These are phyloP conservation scores for Neopestalotiopsis sp. DNA, from an alignment of 2,329 filamentous ascomycete species.

Conservation along the genomic window DNA sequence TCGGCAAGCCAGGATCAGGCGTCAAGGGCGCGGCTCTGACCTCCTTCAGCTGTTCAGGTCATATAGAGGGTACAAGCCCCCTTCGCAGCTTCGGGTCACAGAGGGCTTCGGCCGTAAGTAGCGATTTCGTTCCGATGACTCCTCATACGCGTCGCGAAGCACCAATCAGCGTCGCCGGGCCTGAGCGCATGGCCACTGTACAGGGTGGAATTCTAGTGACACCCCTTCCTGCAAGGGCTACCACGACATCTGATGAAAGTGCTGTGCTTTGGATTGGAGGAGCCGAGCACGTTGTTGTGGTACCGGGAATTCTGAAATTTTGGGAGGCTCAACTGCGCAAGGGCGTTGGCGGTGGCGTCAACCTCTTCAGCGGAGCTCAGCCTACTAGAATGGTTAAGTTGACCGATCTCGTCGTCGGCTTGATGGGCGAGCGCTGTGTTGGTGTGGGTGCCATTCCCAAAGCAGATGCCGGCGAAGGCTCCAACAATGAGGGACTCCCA, in stretches of 20 bases:
- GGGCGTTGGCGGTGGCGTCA: constrained; percentile 54
- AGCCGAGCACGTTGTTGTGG: constrained; percentile 60
- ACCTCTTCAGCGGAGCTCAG: constrained; percentile 60
- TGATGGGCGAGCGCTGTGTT: constrained; percentile 62
- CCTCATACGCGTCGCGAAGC: constrained; percentile 64
- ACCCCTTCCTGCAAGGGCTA: constrained; percentile 47
- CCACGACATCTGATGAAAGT: constrained; percentile 56
- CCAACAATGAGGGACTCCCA: constrained; percentile 45
- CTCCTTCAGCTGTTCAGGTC: constrained; percentile 61
- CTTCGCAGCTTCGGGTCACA: constrained; percentile 50
- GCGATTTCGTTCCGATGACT: constrained; percentile 68
- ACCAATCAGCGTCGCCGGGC: constrained; percentile 46
- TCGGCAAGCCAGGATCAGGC: constrained; percentile 56
- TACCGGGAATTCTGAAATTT: constrained; percentile 59
- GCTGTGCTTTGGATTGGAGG: constrained; percentile 62
- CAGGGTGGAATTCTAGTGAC: constrained; percentile 58
- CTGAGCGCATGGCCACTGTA: constrained; percentile 57
- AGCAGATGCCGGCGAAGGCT: constrained; percentile 32
- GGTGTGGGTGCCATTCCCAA: constrained; percentile 53
- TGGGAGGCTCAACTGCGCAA: constrained; percentile 65
- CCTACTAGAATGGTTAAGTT: constrained; percentile 62
- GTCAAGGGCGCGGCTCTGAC: constrained; percentile 64
- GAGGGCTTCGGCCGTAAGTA: constrained; percentile 39
- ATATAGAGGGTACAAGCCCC: constrained; percentile 63
- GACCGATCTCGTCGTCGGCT: constrained; percentile 55